Conservation (phyloP, 2,329 filamentous ascomycete genomes). For the Madurella fahalii region DNA sequence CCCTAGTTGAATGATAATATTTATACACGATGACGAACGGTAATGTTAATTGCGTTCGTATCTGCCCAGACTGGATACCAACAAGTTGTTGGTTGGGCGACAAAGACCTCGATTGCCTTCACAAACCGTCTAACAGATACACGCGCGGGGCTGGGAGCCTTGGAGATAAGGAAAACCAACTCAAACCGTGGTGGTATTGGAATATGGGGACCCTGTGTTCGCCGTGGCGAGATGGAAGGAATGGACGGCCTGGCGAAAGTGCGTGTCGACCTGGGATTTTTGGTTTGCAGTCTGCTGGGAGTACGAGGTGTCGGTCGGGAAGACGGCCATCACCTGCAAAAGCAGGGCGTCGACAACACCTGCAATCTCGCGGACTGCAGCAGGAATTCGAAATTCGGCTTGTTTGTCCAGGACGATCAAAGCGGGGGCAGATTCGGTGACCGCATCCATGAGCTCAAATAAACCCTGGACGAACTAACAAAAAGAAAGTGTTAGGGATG, state of each 20-base stretch:
- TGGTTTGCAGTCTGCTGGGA: slow-evolving; percentile 20
- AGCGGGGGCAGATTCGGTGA: slow-evolving; percentile 11
- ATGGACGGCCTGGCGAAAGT: slow-evolving; percentile 20
- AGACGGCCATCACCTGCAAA: slow-evolving; percentile 19
- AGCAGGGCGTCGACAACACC: slow-evolving; percentile 16
- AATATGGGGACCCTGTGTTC: slow-evolving; percentile 20
- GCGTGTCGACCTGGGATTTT: slow-evolving; percentile 19
- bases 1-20: no score
- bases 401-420: slow-evolving; percentile 20
- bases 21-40: no score
- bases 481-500: not conserved
- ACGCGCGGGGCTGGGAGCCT: no score
- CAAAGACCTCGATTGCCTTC: no score
- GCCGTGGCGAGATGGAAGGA: slow-evolving; percentile 21
- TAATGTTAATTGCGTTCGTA: no score
- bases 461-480: slow-evolving; percentile 18
- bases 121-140: no score
- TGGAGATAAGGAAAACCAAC: not conserved
- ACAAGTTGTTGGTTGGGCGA: no score
- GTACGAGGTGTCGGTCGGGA: slow-evolving; percentile 16
- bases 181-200: slow-evolving; percentile 19
- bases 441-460: slow-evolving; percentile 20
- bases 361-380: slow-evolving; percentile 17
- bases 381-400: slow-evolving; percentile 20
- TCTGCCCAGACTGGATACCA: no score